Percentiles rank a stretch among this genome's conserved stretches.
These are phyloP conservation scores for Dactylis glomerata DNA, from an alignment of 176 grass and related monocot genomes.

Conservation along the genomic window DNA sequence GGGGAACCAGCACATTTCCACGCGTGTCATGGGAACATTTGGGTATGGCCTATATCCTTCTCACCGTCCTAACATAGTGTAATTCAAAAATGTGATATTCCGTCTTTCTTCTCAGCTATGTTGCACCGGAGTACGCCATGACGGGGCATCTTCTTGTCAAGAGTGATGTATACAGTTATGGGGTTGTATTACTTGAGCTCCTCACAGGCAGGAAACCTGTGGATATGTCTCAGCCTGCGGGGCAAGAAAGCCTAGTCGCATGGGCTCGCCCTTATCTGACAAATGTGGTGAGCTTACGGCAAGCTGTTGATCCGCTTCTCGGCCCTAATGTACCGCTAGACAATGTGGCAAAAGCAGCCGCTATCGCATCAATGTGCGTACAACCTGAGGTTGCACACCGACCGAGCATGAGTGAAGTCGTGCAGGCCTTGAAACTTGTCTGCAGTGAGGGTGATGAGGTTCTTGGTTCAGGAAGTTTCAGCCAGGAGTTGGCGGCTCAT, in stretches of 20 bases:
- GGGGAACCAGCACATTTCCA: constrained; percentile 87
- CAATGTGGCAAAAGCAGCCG: constrained; percentile 78
- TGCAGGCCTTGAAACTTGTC: constrained; percentile 89
- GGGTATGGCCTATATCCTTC: constrained; percentile 47
- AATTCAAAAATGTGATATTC: not conserved
- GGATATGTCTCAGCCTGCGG: constrained; percentile 69
- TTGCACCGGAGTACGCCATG: constrained; percentile 98
- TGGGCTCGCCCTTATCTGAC: constrained; percentile 94
- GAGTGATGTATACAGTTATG: constrained; percentile 97
- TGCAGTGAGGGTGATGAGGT: constrained; percentile 72
- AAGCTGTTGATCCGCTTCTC: constrained; percentile 73
- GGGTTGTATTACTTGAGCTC: constrained; percentile 94
- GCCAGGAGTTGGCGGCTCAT: constrained; percentile 49
- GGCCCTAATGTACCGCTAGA: constrained; percentile 54
- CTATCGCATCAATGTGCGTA: constrained; percentile 95
- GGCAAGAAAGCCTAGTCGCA: constrained; percentile 91
- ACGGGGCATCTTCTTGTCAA: constrained; percentile 98
- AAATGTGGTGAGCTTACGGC: constrained; percentile 57
- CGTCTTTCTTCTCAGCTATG: constrained; percentile 49
- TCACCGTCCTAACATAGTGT: not conserved
- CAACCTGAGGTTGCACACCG: constrained; percentile 91
- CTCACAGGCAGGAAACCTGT: constrained; percentile 94
- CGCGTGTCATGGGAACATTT: constrained; percentile 95
- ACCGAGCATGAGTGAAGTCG: constrained; percentile 96
- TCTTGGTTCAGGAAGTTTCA: constrained; percentile 52